These are phyloP conservation scores for Rosa persica DNA, from an alignment of 306 rosid genomes.

Conservation along the genomic window DNA sequence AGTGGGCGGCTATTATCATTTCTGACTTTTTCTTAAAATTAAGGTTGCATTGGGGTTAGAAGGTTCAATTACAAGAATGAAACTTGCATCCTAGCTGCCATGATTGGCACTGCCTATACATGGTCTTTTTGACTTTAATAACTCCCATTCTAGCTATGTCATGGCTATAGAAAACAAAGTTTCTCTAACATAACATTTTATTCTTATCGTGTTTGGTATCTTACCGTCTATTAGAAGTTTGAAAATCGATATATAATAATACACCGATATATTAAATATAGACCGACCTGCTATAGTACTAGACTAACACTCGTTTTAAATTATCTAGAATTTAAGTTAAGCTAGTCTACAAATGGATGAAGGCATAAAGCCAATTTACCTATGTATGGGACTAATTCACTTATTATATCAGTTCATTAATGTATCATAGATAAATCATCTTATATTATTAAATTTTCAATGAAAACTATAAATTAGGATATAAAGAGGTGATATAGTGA, in stretches of 20 bases:
- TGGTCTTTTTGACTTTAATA: slow-evolving; percentile 20
- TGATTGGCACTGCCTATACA: slow-evolving; percentile 5
- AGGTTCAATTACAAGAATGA: slow-evolving; percentile 22
- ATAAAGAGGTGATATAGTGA: no score
- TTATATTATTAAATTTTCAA: no score
- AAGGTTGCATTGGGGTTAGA: neutral
- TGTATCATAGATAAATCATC: no score
- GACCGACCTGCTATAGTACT: neutral
- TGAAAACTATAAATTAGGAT: no score
- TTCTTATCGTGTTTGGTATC: neutral
- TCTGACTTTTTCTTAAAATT: neutral
- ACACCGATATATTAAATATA: neutral
- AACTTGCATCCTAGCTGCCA: neutral
- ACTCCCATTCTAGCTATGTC: slow-evolving; percentile 22
- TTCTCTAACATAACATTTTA: neutral
- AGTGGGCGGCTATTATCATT: neutral
- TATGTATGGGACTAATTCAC: no score
- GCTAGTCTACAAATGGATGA: no score
- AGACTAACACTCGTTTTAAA: no score
- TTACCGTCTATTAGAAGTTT: no score
- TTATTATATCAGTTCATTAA: no score
- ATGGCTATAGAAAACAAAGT: neutral
- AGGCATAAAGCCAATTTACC: no score
- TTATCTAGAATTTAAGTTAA: no score
- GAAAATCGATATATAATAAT: no score